Conservation (phyloP, 2,329 filamentous ascomycete species). For the Colletotrichum tropicicola region DNA sequence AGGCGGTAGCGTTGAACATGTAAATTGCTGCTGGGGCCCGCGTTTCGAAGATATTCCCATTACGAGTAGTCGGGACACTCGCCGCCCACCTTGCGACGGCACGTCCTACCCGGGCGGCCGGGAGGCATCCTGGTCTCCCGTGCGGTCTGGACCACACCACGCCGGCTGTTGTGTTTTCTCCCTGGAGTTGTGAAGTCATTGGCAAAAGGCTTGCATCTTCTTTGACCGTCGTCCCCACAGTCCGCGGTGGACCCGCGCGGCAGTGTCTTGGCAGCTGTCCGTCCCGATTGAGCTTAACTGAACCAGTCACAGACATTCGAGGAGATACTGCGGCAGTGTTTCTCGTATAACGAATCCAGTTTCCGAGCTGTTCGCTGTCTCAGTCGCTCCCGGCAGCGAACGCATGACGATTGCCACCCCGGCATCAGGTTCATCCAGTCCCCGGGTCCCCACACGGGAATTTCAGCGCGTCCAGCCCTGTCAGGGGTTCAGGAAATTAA, state of each 20-base stretch:
- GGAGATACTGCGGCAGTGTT: neutral
- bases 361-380: neutral
- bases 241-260: no score
- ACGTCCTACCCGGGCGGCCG: neutral
- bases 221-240: no score
- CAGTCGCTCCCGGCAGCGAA: neutral
- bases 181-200: no score
- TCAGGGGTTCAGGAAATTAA: conserved; percentile 23
- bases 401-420: no score
- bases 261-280: no score
- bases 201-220: no score
- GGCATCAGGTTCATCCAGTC: neutral
- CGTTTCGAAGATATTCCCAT: conserved; percentile 26
- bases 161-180: neutral
- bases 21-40: conserved; percentile 14
- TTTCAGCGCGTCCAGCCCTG: neutral
- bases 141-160: neutral
- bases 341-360: neutral
- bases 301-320: neutral
- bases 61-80: neutral
- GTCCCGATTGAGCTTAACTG: neutral
- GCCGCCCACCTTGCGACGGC: neutral
- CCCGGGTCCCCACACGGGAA: neutral
- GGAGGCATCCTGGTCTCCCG: neutral
- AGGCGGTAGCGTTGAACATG: neutral